phyloP scores from a whole-genome alignment of 371 early-diverging fungal species.

The Dichotomocladium elegans region DNA sequence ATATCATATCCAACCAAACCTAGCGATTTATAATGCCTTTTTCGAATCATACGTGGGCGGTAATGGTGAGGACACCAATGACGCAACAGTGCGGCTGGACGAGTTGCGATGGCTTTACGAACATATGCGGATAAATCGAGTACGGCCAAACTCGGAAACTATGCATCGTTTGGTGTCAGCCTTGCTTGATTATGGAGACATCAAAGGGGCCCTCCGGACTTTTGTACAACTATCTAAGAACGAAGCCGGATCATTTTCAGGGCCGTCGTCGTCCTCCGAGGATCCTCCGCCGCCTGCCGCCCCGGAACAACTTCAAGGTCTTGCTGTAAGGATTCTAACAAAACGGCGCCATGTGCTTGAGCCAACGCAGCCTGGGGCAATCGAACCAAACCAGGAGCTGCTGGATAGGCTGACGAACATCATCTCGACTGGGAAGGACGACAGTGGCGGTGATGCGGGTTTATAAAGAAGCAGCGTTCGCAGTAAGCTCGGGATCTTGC shows the following conservation, averaged over 20 bases:
- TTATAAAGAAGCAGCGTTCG: too few relatives aligned
- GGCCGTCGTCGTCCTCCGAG: neutral
- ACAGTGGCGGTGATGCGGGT: too few relatives aligned
- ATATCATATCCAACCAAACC: slow-evolving; percentile 18
- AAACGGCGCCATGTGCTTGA: slow-evolving; percentile 5
- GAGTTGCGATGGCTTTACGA: slow-evolving; percentile 21
- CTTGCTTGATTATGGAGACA: slow-evolving; percentile 53
- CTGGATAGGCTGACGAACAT: slow-evolving; percentile 24
- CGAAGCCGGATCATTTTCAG: slow-evolving; percentile 1
- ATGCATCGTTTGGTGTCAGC: slow-evolving; percentile 51
- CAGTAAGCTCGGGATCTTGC: too few relatives aligned
- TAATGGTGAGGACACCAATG: neutral
- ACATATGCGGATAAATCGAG: slow-evolving; percentile 19
- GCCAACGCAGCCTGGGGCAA: slow-evolving; percentile 9
- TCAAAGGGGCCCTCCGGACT: slow-evolving; percentile 38
- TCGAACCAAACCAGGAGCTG: slow-evolving; percentile 23
- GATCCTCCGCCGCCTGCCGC: neutral
- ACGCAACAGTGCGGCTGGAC: neutral
- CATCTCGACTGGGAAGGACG: too few relatives aligned
- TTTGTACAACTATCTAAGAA: slow-evolving; percentile 27
- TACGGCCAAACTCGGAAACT: slow-evolving; percentile 41
- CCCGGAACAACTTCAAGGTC: neutral
- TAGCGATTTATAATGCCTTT: slow-evolving; percentile 31
- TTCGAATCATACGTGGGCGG: slow-evolving; percentile 27
- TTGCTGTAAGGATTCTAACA: slow-evolving; percentile 17